These are phyloP conservation scores for Cadophora malorum DNA, from an alignment of 2,329 filamentous ascomycete species.

Conservation along the genomic window DNA sequence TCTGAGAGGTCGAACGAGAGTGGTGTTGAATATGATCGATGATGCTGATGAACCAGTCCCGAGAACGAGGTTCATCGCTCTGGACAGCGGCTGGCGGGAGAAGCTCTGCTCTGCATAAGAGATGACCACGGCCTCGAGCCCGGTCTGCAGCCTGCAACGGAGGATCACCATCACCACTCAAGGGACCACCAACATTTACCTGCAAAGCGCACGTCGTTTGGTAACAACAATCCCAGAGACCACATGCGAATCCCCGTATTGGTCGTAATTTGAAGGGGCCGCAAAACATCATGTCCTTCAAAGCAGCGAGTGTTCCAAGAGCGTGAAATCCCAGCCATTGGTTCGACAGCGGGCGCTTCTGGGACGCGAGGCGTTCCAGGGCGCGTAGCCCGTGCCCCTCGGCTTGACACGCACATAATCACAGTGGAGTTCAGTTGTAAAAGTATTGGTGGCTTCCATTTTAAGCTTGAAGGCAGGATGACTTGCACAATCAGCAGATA, in stretches of 20 bases:
- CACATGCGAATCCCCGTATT: conserved; percentile 27
- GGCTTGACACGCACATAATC: neutral
- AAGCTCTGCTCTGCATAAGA: neutral
- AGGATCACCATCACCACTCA: conserved; percentile 14
- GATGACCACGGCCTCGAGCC: neutral
- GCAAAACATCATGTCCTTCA: conserved; percentile 25
- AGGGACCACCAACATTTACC: conserved; percentile 13
- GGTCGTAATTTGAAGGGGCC: neutral
- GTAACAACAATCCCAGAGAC: conserved; percentile 23
- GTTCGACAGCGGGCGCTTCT: conserved; percentile 36
- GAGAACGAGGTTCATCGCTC: conserved; percentile 4
- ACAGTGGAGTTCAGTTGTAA: neutral
- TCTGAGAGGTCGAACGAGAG: conserved; percentile 6
- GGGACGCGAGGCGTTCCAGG: conserved; percentile 41
- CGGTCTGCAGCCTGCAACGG: conserved; percentile 1
- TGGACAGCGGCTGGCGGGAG: neutral
- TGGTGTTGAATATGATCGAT: neutral
- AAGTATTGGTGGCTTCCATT: neutral
- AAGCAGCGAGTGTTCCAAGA: conserved; percentile 44
- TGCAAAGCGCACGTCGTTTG: conserved; percentile 19
- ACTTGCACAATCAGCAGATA: conserved; percentile 21
- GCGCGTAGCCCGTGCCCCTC: conserved; percentile 36
- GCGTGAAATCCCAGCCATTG: conserved; percentile 33
- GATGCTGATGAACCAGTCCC: conserved; percentile 2
- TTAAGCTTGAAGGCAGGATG: conserved; percentile 6